Evolutionary conservation across 345 rosid species (phyloP), one percentile per base, ranked within the genome.

Genomic region (Litchi chinensis): DNA sequence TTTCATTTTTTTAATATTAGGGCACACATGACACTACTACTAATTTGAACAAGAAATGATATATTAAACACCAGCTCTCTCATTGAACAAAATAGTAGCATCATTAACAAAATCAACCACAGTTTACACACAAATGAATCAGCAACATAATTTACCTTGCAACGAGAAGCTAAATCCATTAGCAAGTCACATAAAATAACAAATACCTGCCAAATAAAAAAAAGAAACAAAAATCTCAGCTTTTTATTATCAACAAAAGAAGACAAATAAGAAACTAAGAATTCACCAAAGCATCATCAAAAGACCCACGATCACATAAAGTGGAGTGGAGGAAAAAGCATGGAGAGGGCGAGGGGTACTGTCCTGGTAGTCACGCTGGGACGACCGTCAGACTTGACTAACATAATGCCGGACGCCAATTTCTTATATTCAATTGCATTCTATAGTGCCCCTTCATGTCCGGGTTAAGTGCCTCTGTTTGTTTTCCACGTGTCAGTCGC

Each of bases 111-210:
- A 52, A 46, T 22, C 44, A 39, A 43, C 59, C 21, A 62, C 24
- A 15, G 37, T 22, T 26, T 16, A 22, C 4, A 13, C 48, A 43
- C 10, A 41, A 5, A 37, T 1, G n/a, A 28, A 43, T 63, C 43
- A 74, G 37, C 16, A 46, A 75, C 71, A 11, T 24, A 16, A 63
- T 62, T 65, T 66, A 75, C 78, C 78, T 75, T 48, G 65, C 64
- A 32, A 9, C 65, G 4, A 2, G 44, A 48, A 13, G 9, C 60
- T n/a, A 75, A 65, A 75, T 75, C 78, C 63, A 56, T 65, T 18
- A 26, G 62, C 28, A 50, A 64, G 19, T 50, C 78, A 5, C 46
- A 3, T 18, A 32, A 28, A 65, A 3, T 18, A 62, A 28, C 9
- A 48, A 26, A 73, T n/a, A 28, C 19, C 76, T 73, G 67, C 28